Base-by-base conservation (phyloP, 2,329 filamentous ascomycete genomes). In the Reticulascus tulasneorum region DNA sequence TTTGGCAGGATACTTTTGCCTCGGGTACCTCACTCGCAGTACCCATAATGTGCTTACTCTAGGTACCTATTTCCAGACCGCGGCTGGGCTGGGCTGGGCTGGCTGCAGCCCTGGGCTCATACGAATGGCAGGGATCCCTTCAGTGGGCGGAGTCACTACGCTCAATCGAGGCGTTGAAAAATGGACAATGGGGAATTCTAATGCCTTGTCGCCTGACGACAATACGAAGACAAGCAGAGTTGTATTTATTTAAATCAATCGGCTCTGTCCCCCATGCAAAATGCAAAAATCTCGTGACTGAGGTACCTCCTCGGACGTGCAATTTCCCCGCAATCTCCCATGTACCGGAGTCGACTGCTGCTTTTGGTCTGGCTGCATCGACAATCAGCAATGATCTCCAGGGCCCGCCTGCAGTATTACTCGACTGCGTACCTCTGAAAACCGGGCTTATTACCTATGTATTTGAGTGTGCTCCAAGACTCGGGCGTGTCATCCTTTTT, bases 261-360 rank as follows among this genome's bases (percentile, higher is more conserved):
- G 37, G 25, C 16, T 32, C 17, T 15, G 17, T 9, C 31, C 28
- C 28, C 40, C 36, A 41, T 37, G 25, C 18, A 28, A 20, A 28
- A 24, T 13, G 29, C 23, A 12, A n/a, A 28, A 21, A 15, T n/a
- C n/a, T 10, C 33, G 30, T 18, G 27, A 37, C 24, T n/a, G 30
- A 22, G 25, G 28, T 44, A 44, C 42, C 20, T 44, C 13, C 38
- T 26, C 31, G 38, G 30, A 42, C 39, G 33, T n/a, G 20, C 38
- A 42, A 44, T 44, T 25, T 44, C 42, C 39, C 21, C 42, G 38
- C 42, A 44, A 44, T 44, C 34, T 44, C 42, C 34, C 31, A 44
- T 44, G 42, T 44, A 42, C 42, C 42, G 42, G 41, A 42, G 38
- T 20, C 38, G 26, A 38, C 34, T 42, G 41, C 41, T 44, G 24